Evolutionary conservation across 176 grass and related monocot genomes (phyloP), one percentile per base, ranked within the genome.

Genomic region (Hsuehochloa calcarea): DNA sequence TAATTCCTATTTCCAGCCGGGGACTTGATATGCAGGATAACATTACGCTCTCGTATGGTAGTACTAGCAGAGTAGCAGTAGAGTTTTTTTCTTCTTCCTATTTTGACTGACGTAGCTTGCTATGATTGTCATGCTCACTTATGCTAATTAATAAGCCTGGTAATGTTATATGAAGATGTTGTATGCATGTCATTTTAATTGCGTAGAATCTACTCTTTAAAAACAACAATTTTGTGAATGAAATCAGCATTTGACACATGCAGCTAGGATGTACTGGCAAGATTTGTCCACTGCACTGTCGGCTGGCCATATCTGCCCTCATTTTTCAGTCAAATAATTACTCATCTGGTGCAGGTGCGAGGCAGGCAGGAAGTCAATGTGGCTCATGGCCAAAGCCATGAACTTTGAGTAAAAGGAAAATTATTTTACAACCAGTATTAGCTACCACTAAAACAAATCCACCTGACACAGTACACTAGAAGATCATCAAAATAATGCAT

Each of bases 341-440:
- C 63, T 58, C 39, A 5, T 74, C 31, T 2, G 40, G 22, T 64
- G 34, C 13, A 43, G 58, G 68, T 68, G 69, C 49, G 51, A 16
- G 50, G 35, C 20, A 17, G 83, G 87, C 75, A 85, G 68, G 75
- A 80, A 84, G 81, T 84, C 87, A 89, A 89, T 67, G 27, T 34
- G 31, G 31, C 59, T 37, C 52, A 10, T 70, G 44, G 15, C 47
- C 5, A 50, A 51, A 85, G 77, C 70, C 68, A 5, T 74, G 6
- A 25, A 20, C 81, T 89, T 80, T 12, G 52, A 38, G 59, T 58
- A 6, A 17, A 60, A 52, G 43, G 14, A 50, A n/a, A 79, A 45
- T 17, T 23, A 55, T 23, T n/a, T 43, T 44, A 70, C 19, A 44
- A 40, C 17, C 6, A 52, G 17, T 17, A 77, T 7, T 39, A 59